These are phyloP conservation scores for Arabidopsis arenosa DNA, from an alignment of 345 rosid genomes.

Conservation along the genomic window DNA sequence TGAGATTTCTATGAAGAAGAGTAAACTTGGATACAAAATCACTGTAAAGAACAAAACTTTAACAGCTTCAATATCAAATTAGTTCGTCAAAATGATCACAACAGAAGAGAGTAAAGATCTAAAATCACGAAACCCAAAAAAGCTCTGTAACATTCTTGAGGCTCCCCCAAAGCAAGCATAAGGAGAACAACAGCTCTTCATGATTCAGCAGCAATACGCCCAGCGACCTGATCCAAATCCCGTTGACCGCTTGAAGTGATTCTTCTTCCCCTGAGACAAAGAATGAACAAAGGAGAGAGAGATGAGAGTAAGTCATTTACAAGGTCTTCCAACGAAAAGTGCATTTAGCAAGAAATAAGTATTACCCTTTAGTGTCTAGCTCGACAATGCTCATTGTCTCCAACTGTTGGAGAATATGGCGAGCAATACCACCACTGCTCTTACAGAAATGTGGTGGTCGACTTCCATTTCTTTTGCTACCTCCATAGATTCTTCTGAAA, in stretches of 20 bases:
- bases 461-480: constrained; percentile 77
- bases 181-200: constrained; percentile 31
- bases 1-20: neutral
- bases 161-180: neutral
- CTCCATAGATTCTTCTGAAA: constrained; percentile 73
- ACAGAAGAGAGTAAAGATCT: constrained; percentile 9
- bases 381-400: constrained; percentile 63
- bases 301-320: neutral
- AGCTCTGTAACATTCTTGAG: neutral
- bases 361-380: constrained; percentile 62
- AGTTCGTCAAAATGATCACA: constrained; percentile 11
- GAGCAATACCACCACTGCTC: constrained; percentile 81
- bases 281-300: neutral
- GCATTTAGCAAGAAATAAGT: neutral
- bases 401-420: constrained; percentile 77
- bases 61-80: neutral
- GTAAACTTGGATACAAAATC: constrained; percentile 10
- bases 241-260: constrained; percentile 78
- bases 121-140: constrained; percentile 14
- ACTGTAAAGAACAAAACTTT: constrained; percentile 16
- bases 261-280: constrained; percentile 62
- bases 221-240: constrained; percentile 90
- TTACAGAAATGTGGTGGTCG: constrained; percentile 79
- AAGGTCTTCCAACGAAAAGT: neutral
- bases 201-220: constrained; percentile 59